Base-by-base conservation (phyloP, 768 basidiomycete genomes). In the Lactifluus rugatus region DNA sequence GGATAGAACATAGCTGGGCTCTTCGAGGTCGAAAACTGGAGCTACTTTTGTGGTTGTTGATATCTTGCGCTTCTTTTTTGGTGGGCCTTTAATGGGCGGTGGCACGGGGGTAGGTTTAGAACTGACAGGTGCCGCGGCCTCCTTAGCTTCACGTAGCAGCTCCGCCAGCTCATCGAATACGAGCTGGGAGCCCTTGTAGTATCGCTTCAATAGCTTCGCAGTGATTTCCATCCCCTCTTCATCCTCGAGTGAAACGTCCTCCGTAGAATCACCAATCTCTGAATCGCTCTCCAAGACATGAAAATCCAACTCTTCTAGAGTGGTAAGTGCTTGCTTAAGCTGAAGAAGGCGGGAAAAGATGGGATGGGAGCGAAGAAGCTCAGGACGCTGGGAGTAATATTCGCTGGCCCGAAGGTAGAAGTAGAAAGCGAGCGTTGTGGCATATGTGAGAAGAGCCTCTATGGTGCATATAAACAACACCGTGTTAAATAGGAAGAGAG, bases 381-480 rank as follows among this genome's bases (percentile, higher is more conserved):
- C 78, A 10, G 81, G 86, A 36, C 76, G 78, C 54, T 76, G 75
- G 7, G 79, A 75, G 67, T 84, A 83, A 71, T 86, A 81, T 60
- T 80, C 75, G 41, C 78, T 79, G 23, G 87, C 76, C 17, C 89
- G 82, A n/a, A 98, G 77, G 69, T 93, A 83, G 41, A 98, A 74
- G 73, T 95, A 97, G 73, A 93, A 97, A 1, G 93, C 89, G 46
- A 98, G 83, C 2, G 84, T 85, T 0, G 93, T 89, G 19, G 89
- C 79, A 67, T 98, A 98, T 9, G 93, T 91, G 37, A 96, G 74
- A 2, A 95, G 76, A 1, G 93, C 81, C 76, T 98, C 94, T 97
- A 70, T 57, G 5, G 46, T 17, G 34, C 56, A 37, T 19, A 46
- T 44, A 28, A 54, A 28, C 16, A 21, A 17, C 36, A 41, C 21